A percentile compares a stretch with the other conserved stretches of the same genome.
Conservation (phyloP, 176 grass and related monocot genomes). For the Rhynchospora breviuscula region DNA sequence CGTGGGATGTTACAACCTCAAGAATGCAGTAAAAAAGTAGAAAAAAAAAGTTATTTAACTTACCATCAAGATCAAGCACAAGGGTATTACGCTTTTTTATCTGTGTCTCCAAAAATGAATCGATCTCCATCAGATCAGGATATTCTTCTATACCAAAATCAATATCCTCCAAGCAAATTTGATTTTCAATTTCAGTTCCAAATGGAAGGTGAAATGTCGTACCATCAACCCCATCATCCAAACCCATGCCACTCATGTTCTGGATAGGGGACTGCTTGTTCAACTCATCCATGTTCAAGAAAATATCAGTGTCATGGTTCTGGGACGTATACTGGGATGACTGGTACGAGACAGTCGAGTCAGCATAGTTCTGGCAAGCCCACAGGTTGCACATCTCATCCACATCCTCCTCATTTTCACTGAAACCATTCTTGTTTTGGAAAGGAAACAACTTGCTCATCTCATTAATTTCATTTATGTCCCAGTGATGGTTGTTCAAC, state of each 20-base stretch:
- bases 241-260: conserved; percentile 49
- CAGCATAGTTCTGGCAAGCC: background rate
- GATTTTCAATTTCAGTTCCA: conserved; percentile 32
- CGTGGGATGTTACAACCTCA: no score
- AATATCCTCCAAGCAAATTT: conserved; percentile 31
- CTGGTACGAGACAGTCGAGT: background rate
- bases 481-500: background rate
- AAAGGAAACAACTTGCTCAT: conserved; percentile 44
- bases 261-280: background rate
- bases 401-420: no score
- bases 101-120: conserved; percentile 20
- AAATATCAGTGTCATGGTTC: background rate
- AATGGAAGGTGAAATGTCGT: conserved; percentile 22
- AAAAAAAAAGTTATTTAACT: conserved; percentile 19
- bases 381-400: background rate
- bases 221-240: no score
- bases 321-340: background rate
- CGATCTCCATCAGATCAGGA: conserved; percentile 53
- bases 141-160: conserved; percentile 37
- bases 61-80: conserved; percentile 98
- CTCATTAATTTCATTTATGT: conserved; percentile 50
- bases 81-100: conserved; percentile 56
- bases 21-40: background rate
- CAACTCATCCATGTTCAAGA: background rate
- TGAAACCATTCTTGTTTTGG: no score